Evolutionary conservation across 257 asterid genomes (phyloP).

Genomic region (Paulownia fortunei): DNA sequence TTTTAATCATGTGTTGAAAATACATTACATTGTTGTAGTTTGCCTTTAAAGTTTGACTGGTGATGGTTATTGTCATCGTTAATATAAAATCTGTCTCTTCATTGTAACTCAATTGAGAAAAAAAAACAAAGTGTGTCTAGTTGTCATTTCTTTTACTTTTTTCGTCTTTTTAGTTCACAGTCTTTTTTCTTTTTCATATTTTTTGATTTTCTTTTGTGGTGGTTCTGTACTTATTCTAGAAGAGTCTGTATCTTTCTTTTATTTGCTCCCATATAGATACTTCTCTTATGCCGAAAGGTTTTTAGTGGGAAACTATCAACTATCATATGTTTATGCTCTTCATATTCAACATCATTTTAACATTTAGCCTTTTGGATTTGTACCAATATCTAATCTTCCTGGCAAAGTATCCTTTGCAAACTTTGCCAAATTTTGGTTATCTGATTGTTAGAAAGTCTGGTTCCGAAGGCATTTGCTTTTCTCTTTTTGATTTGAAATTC

Average conservation of each 20-base stretch:
- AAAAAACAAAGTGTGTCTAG: neutral
- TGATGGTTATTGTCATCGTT: neutral
- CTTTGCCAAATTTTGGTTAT: neutral
- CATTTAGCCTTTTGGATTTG: neutral
- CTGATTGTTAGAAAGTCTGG: slow-evolving; percentile 3
- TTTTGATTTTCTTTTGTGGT: neutral
- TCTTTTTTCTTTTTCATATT: neutral
- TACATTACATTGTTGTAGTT: neutral
- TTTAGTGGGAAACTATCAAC: neutral
- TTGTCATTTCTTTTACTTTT: neutral
- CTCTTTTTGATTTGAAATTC: slow-evolving; percentile 1
- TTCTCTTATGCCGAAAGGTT: neutral
- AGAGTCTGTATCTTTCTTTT: neutral
- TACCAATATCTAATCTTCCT: neutral
- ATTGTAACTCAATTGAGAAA: neutral
- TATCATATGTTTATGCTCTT: neutral
- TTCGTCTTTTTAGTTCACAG: neutral
- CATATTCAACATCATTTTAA: neutral
- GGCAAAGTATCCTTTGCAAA: neutral
- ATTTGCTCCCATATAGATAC: neutral
- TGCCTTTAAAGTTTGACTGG: neutral
- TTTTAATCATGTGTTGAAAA: neutral
- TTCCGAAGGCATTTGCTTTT: neutral
- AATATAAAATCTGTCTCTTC: neutral
- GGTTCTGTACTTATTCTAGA: neutral